Evolutionary conservation across 1,139 yeast species (phyloP).

Genomic region (Geotrichum fermentans): DNA sequence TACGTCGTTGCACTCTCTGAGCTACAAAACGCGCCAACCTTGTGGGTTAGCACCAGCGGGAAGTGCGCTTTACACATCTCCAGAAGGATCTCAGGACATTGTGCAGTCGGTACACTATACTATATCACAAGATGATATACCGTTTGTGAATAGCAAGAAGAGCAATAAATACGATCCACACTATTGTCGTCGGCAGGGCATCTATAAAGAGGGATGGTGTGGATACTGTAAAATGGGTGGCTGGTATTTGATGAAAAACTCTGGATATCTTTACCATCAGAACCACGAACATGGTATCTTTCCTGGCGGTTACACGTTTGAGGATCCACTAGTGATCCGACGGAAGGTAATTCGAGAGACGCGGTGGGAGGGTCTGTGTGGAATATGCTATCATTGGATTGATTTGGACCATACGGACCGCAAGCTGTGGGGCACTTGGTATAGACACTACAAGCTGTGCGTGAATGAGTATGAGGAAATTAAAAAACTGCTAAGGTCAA

Average conservation of each 20-base stretch:
- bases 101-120: neutral
- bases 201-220: constrained; percentile 31
- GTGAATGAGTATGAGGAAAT: constrained; percentile 31
- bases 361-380: constrained; percentile 33
- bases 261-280: constrained; percentile 32
- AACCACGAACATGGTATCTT: constrained; percentile 33
- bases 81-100: constrained; percentile 3
- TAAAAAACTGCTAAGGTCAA: constrained; percentile 27
- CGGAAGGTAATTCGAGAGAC: constrained; percentile 28
- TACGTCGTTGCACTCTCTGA: constrained; percentile 22
- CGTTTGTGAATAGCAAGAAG: constrained; percentile 24
- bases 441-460: constrained; percentile 32
- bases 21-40: constrained; percentile 23
- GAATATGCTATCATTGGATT: constrained; percentile 33
- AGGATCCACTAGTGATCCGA: constrained; percentile 31
- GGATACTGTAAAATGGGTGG: constrained; percentile 29
- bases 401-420: constrained; percentile 30
- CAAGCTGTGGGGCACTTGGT: constrained; percentile 33
- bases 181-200: constrained; percentile 27
- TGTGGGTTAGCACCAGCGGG: constrained; percentile 21
- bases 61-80: constrained; percentile 2
- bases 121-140: constrained; percentile 16
- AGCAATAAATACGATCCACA: constrained; percentile 28
- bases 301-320: constrained; percentile 31
- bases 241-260: constrained; percentile 29